Conservation (phyloP, 148 eudicot species). For the Silene latifolia region DNA sequence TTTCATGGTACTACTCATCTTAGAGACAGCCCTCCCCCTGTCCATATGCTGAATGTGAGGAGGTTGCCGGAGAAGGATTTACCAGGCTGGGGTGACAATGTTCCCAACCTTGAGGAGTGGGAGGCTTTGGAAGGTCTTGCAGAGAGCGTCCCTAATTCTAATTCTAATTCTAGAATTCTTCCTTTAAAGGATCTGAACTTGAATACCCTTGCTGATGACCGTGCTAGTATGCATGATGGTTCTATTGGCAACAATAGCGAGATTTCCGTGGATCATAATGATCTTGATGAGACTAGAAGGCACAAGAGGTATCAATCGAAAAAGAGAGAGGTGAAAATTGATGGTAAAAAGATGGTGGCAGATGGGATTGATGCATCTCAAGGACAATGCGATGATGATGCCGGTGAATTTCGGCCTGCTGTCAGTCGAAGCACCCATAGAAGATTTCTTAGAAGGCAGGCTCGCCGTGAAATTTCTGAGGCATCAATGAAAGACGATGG, state of each 20-base stretch:
- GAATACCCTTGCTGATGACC: constrained; percentile 42
- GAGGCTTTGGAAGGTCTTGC: constrained; percentile 62
- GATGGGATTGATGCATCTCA: constrained; percentile 89
- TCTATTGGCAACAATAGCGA: constrained; percentile 43
- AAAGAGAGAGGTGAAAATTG: constrained; percentile 72
- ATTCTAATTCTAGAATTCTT: constrained; percentile 65
- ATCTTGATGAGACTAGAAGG: constrained; percentile 32
- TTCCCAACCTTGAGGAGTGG: constrained; percentile 91
- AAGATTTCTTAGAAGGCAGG: constrained; percentile 76
- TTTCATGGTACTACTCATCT: constrained; percentile 79
- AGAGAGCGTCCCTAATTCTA: constrained; percentile 35
- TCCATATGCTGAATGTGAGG: constrained; percentile 67
- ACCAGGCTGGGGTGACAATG: constrained; percentile 97
- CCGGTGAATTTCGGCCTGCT: constrained; percentile 84
- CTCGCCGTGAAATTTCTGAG: constrained; percentile 61
- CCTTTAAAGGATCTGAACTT: constrained; percentile 68
- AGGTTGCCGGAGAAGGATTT: constrained; percentile 87
- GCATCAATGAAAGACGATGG: constrained; percentile 46
- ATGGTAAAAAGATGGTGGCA: constrained; percentile 86
- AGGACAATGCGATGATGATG: constrained; percentile 61
- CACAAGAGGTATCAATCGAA: constrained; percentile 41
- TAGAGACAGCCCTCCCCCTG: constrained; percentile 78
- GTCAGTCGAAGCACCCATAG: constrained; percentile 93
- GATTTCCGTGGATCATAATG: constrained; percentile 34
- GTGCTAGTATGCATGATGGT: constrained; percentile 36